Evolutionary conservation across 305 asterid genomes (phyloP).

Genomic region (Solanum hybrid): DNA sequence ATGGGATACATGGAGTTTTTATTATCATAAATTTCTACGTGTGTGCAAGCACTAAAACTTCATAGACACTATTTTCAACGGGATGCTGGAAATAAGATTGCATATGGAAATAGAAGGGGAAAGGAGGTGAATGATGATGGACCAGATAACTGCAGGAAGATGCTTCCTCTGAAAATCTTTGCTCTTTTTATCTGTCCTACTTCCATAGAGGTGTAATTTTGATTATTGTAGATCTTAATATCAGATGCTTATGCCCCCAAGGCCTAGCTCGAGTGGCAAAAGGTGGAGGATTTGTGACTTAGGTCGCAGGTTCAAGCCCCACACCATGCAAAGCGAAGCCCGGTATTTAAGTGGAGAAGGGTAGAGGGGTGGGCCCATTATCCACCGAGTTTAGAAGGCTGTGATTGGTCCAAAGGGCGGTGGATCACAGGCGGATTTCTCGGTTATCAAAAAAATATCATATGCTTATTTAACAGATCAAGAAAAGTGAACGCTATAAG

Average conservation of each 20-base stretch:
- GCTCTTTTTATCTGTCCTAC: background rate
- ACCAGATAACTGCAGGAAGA: background rate
- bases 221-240: background rate
- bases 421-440: too few relatives aligned
- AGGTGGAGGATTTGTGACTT: too few relatives aligned
- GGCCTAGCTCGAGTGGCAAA: too few relatives aligned
- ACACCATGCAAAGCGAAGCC: too few relatives aligned
- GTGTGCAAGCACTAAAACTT: background rate
- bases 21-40: background rate
- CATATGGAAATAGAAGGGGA: background rate
- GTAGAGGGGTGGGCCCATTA: too few relatives aligned
- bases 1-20: background rate
- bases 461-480: background rate
- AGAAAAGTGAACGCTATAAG: background rate
- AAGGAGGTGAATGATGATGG: background rate
- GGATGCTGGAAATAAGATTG: background rate
- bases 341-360: too few relatives aligned
- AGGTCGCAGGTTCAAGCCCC: too few relatives aligned
- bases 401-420: too few relatives aligned
- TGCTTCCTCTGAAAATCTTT: background rate
- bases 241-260: background rate
- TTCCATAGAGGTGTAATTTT: background rate
- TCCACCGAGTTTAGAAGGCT: too few relatives aligned
- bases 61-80: background rate
- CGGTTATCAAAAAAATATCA: background rate